phyloP scores from a whole-genome alignment of 208 protist species.

The Crithidia bombi region DNA sequence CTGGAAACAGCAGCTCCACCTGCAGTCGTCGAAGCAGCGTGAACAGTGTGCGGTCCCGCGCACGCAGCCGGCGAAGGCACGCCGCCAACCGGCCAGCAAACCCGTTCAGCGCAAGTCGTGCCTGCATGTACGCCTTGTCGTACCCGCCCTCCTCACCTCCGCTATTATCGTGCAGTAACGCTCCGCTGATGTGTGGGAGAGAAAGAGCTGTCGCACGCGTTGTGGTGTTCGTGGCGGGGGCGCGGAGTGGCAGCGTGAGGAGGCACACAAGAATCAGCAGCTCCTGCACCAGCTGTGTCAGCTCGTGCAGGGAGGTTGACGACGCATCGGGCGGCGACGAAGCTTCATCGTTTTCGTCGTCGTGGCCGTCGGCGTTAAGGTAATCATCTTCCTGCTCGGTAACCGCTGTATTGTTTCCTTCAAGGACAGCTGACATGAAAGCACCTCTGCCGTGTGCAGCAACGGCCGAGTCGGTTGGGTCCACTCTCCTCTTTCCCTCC shows the following conservation, averaged over 20 bases:
- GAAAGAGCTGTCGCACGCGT: not conserved
- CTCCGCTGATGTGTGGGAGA: not conserved
- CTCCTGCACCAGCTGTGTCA: slow-evolving; percentile 5
- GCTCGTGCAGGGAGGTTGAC: slow-evolving; percentile 1
- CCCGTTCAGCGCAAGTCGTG: slow-evolving; percentile 9
- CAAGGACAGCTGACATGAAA: no score
- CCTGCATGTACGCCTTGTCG: slow-evolving; percentile 7
- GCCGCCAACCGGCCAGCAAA: slow-evolving; percentile 15
- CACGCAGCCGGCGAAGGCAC: slow-evolving; percentile 30
- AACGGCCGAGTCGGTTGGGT: no score
- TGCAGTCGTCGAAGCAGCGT: slow-evolving; percentile 29
- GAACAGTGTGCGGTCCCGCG: slow-evolving; percentile 15
- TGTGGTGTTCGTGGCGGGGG: slow-evolving; percentile 13
- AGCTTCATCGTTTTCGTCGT: not conserved
- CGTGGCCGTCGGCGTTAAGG: not conserved
- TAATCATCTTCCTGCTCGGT: no score
- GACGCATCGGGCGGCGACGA: not conserved
- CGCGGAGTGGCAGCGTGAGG: slow-evolving; percentile 29
- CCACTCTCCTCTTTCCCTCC: no score
- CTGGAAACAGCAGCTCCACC: slow-evolving; percentile 23
- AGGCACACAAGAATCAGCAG: slow-evolving; percentile 12
- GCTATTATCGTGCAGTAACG: not conserved
- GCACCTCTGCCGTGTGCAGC: no score
- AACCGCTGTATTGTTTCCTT: no score
- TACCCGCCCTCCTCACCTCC: not conserved